Evolutionary conservation across 176 grass and related monocot genomes (phyloP).

Genomic region (Musa schizocarpa): DNA sequence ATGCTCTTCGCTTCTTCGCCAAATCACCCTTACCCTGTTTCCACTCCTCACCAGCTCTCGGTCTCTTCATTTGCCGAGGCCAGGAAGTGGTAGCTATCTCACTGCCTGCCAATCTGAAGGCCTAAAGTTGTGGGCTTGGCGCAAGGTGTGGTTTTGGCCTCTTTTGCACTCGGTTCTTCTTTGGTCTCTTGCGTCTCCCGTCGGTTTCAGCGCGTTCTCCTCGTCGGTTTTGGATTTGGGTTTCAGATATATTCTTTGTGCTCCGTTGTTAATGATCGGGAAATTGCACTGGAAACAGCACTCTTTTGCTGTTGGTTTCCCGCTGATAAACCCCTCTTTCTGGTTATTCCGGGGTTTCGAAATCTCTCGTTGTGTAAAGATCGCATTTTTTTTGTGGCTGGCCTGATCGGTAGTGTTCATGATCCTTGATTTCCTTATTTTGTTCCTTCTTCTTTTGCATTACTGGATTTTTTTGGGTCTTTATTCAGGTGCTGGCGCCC

Average conservation of each 20-base stretch:
- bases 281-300: not conserved
- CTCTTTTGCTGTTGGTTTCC: not conserved
- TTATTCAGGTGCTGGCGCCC: not conserved
- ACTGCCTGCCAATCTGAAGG: not conserved
- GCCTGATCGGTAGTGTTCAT: not conserved
- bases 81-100: not conserved
- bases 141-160: not conserved
- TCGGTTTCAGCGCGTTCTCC: not conserved
- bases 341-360: not conserved
- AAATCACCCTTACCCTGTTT: not conserved
- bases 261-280: not conserved
- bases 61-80: not conserved
- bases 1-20: not conserved
- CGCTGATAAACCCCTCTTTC: not conserved
- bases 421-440: not conserved
- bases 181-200: not conserved
- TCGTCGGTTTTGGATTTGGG: not conserved
- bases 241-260: not conserved
- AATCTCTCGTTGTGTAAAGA: not conserved
- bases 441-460: not conserved
- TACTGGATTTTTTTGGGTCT: not conserved
- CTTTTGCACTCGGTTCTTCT: not conserved
- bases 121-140: not conserved
- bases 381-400: not conserved
- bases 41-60: not conserved